These are phyloP conservation scores for Caryocar brasiliense DNA, from an alignment of 441 rosid genomes.

Conservation along the genomic window DNA sequence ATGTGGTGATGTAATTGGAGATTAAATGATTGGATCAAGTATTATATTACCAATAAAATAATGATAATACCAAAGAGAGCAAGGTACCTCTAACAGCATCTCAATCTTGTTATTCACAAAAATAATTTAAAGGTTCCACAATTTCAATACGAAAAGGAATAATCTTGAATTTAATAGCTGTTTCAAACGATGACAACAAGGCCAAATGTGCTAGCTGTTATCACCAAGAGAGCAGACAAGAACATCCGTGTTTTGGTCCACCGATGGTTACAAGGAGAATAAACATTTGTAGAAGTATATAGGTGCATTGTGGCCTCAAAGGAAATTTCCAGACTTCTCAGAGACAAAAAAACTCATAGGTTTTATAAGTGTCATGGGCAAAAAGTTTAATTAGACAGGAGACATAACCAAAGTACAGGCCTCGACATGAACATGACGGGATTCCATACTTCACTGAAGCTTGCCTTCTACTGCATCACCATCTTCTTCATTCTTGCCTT, in stretches of 20 bases:
- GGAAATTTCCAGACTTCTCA: slow-evolving; percentile 10
- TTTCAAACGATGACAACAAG: too few species aligned
- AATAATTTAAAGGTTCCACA: too few species aligned
- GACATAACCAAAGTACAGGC: too few species aligned
- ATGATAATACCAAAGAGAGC: too few species aligned
- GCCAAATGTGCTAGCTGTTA: slow-evolving; percentile 10
- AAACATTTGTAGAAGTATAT: slow-evolving; percentile 10
- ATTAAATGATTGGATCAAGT: not conserved
- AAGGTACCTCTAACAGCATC: too few species aligned
- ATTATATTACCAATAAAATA: too few species aligned
- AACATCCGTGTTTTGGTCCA: slow-evolving; percentile 1
- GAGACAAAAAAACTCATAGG: not conserved
- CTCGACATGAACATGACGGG: slow-evolving; percentile 19
- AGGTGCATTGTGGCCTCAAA: not conserved
- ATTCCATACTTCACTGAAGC: slow-evolving; percentile 1
- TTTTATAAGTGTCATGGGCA: not conserved
- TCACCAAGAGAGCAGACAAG: slow-evolving; percentile 7
- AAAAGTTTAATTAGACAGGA: too few species aligned
- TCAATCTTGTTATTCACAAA: too few species aligned
- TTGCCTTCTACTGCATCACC: slow-evolving; percentile 10
- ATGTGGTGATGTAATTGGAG: slow-evolving; percentile 12
- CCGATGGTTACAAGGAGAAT: slow-evolving; percentile 7
- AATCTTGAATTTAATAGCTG: too few species aligned
- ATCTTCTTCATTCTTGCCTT: not conserved
- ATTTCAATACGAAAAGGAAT: too few species aligned